A percentile compares a stretch with the other conserved stretches of the same genome.
Conservation (phyloP, 1,284 basidiomycete species). For the Ustilago xerochloae region DNA sequence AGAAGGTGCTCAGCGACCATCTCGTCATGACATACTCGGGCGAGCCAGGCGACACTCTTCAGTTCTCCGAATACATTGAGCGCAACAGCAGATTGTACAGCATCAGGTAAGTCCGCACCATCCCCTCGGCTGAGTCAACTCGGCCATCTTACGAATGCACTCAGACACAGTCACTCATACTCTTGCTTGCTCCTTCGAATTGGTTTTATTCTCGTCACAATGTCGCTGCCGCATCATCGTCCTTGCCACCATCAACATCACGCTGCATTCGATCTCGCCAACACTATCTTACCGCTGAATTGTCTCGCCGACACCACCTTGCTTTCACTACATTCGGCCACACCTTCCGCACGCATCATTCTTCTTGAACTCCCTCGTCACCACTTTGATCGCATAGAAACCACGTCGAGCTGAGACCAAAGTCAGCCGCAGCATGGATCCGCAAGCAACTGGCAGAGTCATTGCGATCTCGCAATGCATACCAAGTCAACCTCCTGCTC, state of each 20-base stretch:
- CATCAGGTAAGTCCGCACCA: slow-evolving; percentile 76
- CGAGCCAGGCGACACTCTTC: slow-evolving; percentile 92
- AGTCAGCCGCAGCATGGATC: slow-evolving; percentile 93
- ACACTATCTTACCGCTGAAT: too few species aligned
- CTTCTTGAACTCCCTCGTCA: too few species aligned
- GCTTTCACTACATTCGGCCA: too few species aligned
- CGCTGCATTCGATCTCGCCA: background rate
- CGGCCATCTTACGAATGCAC: background rate
- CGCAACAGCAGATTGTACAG: slow-evolving; percentile 95
- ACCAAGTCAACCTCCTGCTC: slow-evolving; percentile 90
- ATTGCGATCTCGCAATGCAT: slow-evolving; percentile 86
- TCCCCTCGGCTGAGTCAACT: background rate
- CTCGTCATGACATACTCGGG: slow-evolving; percentile 95
- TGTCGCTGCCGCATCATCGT: background rate
- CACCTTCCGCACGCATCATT: too few species aligned
- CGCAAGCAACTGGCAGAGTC: slow-evolving; percentile 88
- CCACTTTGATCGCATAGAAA: slow-evolving; percentile 36
- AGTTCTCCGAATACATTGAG: slow-evolving; percentile 96
- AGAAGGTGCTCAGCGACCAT: slow-evolving; percentile 88
- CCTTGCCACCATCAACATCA: background rate
- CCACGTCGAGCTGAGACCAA: slow-evolving; percentile 85
- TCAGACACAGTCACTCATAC: background rate
- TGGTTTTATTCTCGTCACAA: background rate
- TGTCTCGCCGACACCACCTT: too few species aligned
- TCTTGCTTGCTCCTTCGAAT: background rate